Base-by-base conservation (phyloP, 495 filamentous ascomycete genomes). In the Penicillium steckii region DNA sequence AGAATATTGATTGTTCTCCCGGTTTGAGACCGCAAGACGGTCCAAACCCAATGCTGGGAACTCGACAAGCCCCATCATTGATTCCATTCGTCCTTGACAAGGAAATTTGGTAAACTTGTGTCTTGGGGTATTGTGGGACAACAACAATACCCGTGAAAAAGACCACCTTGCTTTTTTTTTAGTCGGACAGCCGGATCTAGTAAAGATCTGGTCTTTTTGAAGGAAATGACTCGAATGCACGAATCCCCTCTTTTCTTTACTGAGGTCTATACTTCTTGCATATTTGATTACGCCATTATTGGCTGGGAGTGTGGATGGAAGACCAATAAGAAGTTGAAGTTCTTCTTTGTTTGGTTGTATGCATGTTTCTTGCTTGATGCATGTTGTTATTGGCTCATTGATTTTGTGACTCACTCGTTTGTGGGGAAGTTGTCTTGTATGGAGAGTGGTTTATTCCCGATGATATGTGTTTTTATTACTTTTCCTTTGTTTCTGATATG, bases 391-490 rank as follows among this genome's bases (percentile, higher is more conserved):
- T 61, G 59, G 51, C 30, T 35, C 10, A 43, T 50, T 22, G 10
- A 12, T n/a, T 17, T 48, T 29, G 50, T 61, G 59, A 61, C 59
- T 61, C 59, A 61, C 37, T 48, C 17, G 26, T 41, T 43, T 46
- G 44, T 50, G 50, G 55, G 52, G 55, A 61, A 51, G 3, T 8
- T 41, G 18, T 23, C 21, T 21, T 18, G 43, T 26, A 46, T 59
- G 26, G 21, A 44, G 46, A n/a, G n/a, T n/a, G 29, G 30, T 10
- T 38, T 22, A 4, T 15, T 18, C 30, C 35, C 19, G 46, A 15
- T 25, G 17, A 19, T 22, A 41, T 13, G 43, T 53, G 51, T 41
- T 18, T 15, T 15, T 37, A 2, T 37, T 32, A 13, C 12, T 13
- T 44, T 48, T 54, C 45, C 45, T 47, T 54, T 50, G 47, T 43